Base-by-base conservation (phyloP, 148 eudicot species). In the Heliosperma pusillum region DNA sequence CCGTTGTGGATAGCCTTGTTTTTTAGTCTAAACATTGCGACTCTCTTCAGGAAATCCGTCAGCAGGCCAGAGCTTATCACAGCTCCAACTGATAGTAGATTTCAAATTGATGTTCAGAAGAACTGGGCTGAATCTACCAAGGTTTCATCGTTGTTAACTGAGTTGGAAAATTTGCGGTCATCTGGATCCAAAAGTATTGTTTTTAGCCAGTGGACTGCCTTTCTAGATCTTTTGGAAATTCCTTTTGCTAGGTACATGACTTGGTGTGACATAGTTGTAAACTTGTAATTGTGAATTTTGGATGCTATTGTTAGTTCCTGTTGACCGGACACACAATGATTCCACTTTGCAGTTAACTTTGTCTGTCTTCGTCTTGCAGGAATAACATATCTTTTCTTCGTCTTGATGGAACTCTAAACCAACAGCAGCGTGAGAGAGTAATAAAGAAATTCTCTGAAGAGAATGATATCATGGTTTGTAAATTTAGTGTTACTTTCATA, bases 141-240 rank as follows among this genome's bases (percentile, higher is more conserved):
- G 82, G 88, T 95, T 74, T 77, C 97, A 73, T 83, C 90, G 74
- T 76, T 95, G 70, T 72, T 95, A 82, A 80, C 56, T 81, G 98
- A 95, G 85, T 86, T 95, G 76, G 91, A 89, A 80, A 81, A 70
- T 71, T 78, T 90, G 58, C 86, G 89, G 6, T 79, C 85, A 53
- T 86, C 90, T 56, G 89, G 96, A 70, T 85, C 96, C 62, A 91
- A 94, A 84, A 94, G 98, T 82, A 91, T 94, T 33, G 82, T 94
- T 73, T 94, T 94, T 69, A 95, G 98, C 82, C 98, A 95, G 81
- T 95, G 98, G 98, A 95, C 98, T 76, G 97, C 96, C 77, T 95
- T 95, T 84, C 71, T 95, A 68, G 98, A 95, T 77, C 89, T 95
- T 69, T 73, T 95, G 73, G 96, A 95, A 83, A 92, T 95, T 81